phyloP scores from a whole-genome alignment of 441 rosid species.

The Euphorbia celastroides region DNA sequence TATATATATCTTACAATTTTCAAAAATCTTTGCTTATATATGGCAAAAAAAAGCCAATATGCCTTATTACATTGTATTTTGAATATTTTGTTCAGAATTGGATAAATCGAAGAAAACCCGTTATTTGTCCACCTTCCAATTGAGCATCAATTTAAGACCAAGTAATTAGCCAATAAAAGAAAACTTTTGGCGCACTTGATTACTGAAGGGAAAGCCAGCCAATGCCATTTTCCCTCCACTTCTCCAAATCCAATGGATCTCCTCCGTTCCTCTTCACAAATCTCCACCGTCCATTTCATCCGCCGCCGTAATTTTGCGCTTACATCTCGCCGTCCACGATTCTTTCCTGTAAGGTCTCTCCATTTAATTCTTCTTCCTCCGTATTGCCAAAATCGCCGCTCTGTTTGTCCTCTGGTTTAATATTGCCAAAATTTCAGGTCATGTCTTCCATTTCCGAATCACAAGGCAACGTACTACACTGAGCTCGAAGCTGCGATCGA shows the following conservation, averaged over 20 bases:
- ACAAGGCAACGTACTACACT: conserved; percentile 53
- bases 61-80: no score
- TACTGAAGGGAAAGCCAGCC: neutral
- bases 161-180: neutral
- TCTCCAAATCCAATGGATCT: conserved; percentile 47
- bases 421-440: conserved; percentile 34
- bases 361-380: conserved; percentile 11
- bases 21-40: no score
- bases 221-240: conserved; percentile 21
- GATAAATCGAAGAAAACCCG: neutral
- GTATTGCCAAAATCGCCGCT: neutral
- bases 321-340: conserved; percentile 26
- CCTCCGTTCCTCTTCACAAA: conserved; percentile 31
- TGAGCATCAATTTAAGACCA: neutral
- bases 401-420: neutral
- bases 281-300: conserved; percentile 38
- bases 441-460: conserved; percentile 53
- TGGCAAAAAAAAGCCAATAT: no score
- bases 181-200: neutral
- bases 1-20: no score
- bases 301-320: conserved; percentile 19
- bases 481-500: conserved; percentile 74
- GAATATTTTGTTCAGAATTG: neutral
- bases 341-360: conserved; percentile 47
- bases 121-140: neutral